These are phyloP conservation scores for Sapria himalayana DNA, from an alignment of 345 rosid genomes.

Conservation along the genomic window DNA sequence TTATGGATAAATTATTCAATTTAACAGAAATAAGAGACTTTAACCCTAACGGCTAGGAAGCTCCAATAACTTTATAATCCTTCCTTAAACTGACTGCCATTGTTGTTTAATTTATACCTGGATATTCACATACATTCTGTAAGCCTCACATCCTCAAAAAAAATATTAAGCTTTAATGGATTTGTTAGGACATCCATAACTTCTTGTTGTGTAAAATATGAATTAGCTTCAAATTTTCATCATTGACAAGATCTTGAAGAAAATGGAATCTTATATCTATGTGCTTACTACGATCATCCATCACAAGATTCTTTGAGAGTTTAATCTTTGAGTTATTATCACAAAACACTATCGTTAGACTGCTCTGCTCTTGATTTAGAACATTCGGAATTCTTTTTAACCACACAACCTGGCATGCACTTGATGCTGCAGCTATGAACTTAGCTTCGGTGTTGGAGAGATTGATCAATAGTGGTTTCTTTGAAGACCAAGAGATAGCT, in stretches of 20 bases:
- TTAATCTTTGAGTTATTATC: background rate
- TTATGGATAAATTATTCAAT: too few species aligned
- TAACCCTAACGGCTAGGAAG: too few species aligned
- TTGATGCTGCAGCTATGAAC: background rate
- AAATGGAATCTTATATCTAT: background rate
- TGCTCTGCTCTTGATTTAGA: background rate
- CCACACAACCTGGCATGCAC: background rate
- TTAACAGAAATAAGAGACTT: too few species aligned
- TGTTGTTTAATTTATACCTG: too few species aligned
- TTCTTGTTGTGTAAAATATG: too few species aligned
- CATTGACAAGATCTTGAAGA: background rate
- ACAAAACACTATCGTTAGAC: slow-evolving; percentile 1
- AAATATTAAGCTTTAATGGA: too few species aligned
- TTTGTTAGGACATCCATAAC: too few species aligned
- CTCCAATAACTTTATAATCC: too few species aligned
- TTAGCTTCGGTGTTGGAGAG: background rate
- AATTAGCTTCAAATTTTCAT: too few species aligned
- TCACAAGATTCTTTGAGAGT: background rate
- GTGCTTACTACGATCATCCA: background rate
- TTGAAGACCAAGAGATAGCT: background rate
- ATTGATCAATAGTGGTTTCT: background rate
- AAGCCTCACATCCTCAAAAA: too few species aligned
- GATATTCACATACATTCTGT: too few species aligned
- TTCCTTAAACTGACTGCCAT: too few species aligned
- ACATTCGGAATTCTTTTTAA: background rate